phyloP scores from a whole-genome alignment of 192 early-diverging fungal species.

The Entomortierella beljakovae region DNA sequence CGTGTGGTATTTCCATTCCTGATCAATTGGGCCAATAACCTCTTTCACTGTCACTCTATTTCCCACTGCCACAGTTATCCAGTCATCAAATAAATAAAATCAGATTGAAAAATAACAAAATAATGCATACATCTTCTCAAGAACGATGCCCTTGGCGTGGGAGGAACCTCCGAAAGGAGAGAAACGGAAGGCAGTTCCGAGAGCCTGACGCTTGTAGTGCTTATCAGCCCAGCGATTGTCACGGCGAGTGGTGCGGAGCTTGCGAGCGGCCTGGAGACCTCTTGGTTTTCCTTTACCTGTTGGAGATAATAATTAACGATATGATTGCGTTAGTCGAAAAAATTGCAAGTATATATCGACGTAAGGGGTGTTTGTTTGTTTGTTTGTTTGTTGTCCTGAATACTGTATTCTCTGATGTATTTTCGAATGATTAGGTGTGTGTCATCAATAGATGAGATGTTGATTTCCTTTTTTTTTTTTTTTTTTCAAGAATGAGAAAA shows the following conservation, averaged over 20 bases:
- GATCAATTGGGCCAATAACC: too few relatives aligned
- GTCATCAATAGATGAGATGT: too few relatives aligned
- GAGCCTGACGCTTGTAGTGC: constrained; percentile 98
- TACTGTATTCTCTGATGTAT: too few relatives aligned
- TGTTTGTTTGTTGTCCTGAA: neutral
- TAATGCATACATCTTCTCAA: constrained; percentile 96
- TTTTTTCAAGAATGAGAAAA: too few relatives aligned
- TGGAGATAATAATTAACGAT: neutral
- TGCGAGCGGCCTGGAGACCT: constrained; percentile 99
- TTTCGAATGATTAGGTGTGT: too few relatives aligned
- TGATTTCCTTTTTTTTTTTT: too few relatives aligned
- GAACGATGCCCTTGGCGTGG: constrained; percentile 99
- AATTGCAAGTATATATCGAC: too few relatives aligned
- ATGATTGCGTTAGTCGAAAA: too few relatives aligned
- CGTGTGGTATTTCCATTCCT: too few relatives aligned
- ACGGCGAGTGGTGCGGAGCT: constrained; percentile 97
- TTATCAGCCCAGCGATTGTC: constrained; percentile 99
- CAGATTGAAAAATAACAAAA: neutral
- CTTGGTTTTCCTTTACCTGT: constrained; percentile 91
- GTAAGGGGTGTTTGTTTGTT: neutral
- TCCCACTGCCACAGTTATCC: neutral
- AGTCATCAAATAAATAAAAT: neutral
- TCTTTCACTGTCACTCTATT: too few relatives aligned
- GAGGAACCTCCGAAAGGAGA: constrained; percentile 99
- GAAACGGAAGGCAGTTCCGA: constrained; percentile 98